Evolutionary conservation across 192 early-diverging fungal genomes (phyloP), one percentile per base, ranked within the genome.

Genomic region (Haplosporangium gracile): DNA sequence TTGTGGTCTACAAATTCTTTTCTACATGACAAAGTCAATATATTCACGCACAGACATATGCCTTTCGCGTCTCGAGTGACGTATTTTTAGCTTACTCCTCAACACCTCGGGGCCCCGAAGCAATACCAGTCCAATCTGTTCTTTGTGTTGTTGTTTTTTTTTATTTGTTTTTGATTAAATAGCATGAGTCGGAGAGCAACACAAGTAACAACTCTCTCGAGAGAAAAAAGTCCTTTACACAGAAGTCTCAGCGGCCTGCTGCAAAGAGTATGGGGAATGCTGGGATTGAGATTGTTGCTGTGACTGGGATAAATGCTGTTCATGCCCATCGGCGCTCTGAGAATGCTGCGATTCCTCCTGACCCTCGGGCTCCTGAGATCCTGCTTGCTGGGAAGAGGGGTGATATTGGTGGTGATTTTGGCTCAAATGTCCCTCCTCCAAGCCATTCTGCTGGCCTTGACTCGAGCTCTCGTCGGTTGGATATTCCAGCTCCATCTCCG

Each of bases 401-500:
- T 75, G 49, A 32, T 51, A 22, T 73, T 73, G 24, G 40, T 73
- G 71, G 15, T 26, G 47, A 49, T 42, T n/a, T 42, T 39, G 49
- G 29, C 38, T 47, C 51, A 1, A 51, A 13, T 77, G 68, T 29
- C 20, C 26, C 29, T 77, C 51, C 18, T 40, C 68, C 34, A 11
- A 16, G 10, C 32, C 20, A 26, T 49, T 69, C 34, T 68, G 42
- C 32, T 20, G 49, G 15, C 45, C 9, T 34, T 34, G 2, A 4
- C 49, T 53, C 38, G n/a, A 71, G 45, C 22, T 5, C 4, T 72
- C 68, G 32, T 36, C 70, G 22, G 60, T 71, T 32, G 16, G 40
- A 43, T 75, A 49, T 4, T 36, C 75, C 36, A 76, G 22, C n/a
- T 81, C 80, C 63, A 81, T 75, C 24, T 81, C 80, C 9, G 60